Evolutionary conservation across 2,329 filamentous ascomycete genomes (phyloP), one percentile per base, ranked within the genome.

Genomic region (Hawksworthiomyces lignivorus): DNA sequence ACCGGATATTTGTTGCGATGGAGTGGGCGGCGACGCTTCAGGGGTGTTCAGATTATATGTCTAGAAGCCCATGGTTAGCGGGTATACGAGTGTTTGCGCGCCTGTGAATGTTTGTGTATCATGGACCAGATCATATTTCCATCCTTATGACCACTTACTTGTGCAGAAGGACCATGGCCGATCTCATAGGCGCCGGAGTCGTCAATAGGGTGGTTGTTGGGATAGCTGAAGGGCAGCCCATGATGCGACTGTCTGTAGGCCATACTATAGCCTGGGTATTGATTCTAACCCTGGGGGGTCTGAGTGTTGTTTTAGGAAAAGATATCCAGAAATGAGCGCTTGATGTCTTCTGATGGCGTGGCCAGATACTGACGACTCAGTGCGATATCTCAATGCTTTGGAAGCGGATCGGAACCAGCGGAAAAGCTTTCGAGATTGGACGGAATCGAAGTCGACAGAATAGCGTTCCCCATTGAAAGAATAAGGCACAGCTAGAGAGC

Each of bases 371-470:
- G 53, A 11, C 52, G 48, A 31, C 55, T 55, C 19, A 54, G 46
- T 26, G 48, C 48, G 19, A 57, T 53, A 30, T 59, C 53, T 53
- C 70, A 71, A 48, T 71, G 65, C 43, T 67, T 62, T 37, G 67
- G 55, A 21, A 71, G 49, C 18, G 70, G 62, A 36, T 65, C 60
- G 44, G 69, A 61, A 29, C 63, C 62, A 43, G 60, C 58, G n/a
- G 65, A 61, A 20, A 67, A 57, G 21, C 57, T 48, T 33, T 66
- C 63, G 44, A 52, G 52, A 35, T 57, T 51, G 17, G 65, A 67
- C 17, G 64, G 64, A 41, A 66, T 63, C 44, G 72, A 70, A 18
- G 72, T 73, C 32, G 63, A 65, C 27, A 68, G 62, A 33, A 59
- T 54, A 40, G 55, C 56, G 41, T 56, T 61, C 46, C 60, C 62